Base-by-base conservation (phyloP, 257 asterid species). In the Rehmannia glutinosa region DNA sequence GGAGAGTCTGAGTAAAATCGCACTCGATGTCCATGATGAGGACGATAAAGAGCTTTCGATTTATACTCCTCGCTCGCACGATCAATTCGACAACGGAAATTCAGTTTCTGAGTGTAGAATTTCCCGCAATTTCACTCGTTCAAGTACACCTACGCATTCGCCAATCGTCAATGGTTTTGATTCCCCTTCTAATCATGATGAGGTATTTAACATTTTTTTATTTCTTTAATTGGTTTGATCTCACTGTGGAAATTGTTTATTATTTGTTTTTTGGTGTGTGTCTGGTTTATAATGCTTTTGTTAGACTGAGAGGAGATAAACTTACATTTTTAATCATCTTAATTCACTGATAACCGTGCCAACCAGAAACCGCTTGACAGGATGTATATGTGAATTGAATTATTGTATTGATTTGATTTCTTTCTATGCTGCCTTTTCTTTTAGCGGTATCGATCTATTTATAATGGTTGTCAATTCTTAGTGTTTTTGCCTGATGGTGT, bases 1-100 rank as follows among this genome's bases (percentile, higher is more conserved):
- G 86, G 95, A 94, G 57, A 91, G 89, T 67, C 67, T 94, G 84
- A 87, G 86, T 75, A 87, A 90, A 77, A 91, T 94, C 63, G 93
- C 96, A 36, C 86, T 84, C 23, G 99, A 85, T 57, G 95, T 94
- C 20, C 96, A 43, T 15, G 56, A 84, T 0, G 91, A 86, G 11
- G 91, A 86, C 4, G 88, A 87, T 45, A 91, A 81, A 21, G 89
- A 77, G 80, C 83, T 82, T 20, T 73, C 93, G 60, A 66, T 78
- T 12, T 70, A 82, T 56, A 79, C 74, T 75, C 76, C 95, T 6
- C 82, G 77, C 13, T 78, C 76, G 30, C 83, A 82, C 60, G 87
- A 78, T 76, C 84, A 83, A 42, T 75, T 66, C 4, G 82, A 68
- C 0, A 80, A 75, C 49, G 76, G 50, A 17, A 69, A 76, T 78